A percentile compares a stretch with the other conserved stretches of the same genome.
Evolutionary conservation across 257 asterid genomes (phyloP).

Genomic region (Knoxia roxburghii): DNA sequence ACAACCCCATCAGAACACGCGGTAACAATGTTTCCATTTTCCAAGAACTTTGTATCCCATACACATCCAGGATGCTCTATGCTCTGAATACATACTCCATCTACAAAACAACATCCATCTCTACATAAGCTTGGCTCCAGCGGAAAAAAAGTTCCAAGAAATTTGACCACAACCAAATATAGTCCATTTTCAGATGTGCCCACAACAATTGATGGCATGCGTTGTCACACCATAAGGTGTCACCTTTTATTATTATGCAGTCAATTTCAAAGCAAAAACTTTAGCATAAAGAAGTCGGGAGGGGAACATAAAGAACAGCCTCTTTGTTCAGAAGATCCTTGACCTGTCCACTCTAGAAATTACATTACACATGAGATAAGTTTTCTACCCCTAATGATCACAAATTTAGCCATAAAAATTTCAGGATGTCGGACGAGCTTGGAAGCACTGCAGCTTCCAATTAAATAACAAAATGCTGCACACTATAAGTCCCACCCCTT

Average conservation of each 20-base stretch:
- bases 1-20: slow-evolving; percentile 98
- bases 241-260: neutral
- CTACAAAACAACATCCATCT: slow-evolving; percentile 42
- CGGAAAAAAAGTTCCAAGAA: slow-evolving; percentile 16
- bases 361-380: neutral
- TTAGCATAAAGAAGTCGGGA: neutral
- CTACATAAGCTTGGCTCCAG: slow-evolving; percentile 17
- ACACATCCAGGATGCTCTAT: slow-evolving; percentile 99
- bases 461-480: neutral
- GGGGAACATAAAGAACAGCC: no score
- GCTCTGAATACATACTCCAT: slow-evolving; percentile 91
- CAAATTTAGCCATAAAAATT: neutral
- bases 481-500: neutral
- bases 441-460: neutral
- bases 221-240: neutral
- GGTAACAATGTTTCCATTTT: slow-evolving; percentile 81
- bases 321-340: neutral
- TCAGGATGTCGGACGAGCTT: neutral
- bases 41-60: slow-evolving; percentile 95
- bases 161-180: neutral
- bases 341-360: neutral
- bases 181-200: neutral
- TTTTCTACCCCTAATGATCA: neutral
- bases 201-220: neutral
- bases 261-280: neutral